Conservation (phyloP, 1,284 basidiomycete genomes). For the Athelia psychrophila region DNA sequence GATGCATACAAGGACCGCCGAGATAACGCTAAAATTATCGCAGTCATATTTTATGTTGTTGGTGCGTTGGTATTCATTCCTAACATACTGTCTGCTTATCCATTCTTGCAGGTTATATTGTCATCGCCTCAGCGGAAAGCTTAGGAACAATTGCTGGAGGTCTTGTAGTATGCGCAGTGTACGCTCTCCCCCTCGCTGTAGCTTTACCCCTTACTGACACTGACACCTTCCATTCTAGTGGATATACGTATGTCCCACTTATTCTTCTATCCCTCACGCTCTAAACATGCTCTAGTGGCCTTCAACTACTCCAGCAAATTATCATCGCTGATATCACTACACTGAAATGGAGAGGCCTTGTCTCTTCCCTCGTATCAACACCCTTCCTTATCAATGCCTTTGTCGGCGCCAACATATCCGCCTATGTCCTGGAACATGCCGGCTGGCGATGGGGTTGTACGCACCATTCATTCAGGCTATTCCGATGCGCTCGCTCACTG, state of each 20-base stretch:
- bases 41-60: slow-evolving; percentile 31
- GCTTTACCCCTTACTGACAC: slow-evolving; percentile 4
- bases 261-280: neutral
- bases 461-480: slow-evolving; percentile 21
- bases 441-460: slow-evolving; percentile 57
- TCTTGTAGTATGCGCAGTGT: slow-evolving; percentile 32
- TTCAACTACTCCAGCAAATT: slow-evolving; percentile 53
- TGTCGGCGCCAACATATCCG: slow-evolving; percentile 50
- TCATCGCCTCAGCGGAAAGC: slow-evolving; percentile 46
- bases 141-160: slow-evolving; percentile 45
- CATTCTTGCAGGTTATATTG: slow-evolving; percentile 34
- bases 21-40: neutral
- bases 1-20: neutral
- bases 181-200: slow-evolving; percentile 7
- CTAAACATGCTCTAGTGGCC: slow-evolving; percentile 25
- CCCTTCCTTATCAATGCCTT: slow-evolving; percentile 52
- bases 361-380: slow-evolving; percentile 44
- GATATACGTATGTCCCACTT: slow-evolving; percentile 24
- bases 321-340: slow-evolving; percentile 61
- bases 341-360: slow-evolving; percentile 57
- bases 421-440: slow-evolving; percentile 39
- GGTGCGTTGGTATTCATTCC: slow-evolving; percentile 13
- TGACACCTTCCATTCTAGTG: slow-evolving; percentile 11
- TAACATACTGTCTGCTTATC: too few relatives aligned
- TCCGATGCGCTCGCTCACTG: slow-evolving; percentile 36